phyloP scores from a whole-genome alignment of 331 rosid genomes.

The Telfairia occidentalis region DNA sequence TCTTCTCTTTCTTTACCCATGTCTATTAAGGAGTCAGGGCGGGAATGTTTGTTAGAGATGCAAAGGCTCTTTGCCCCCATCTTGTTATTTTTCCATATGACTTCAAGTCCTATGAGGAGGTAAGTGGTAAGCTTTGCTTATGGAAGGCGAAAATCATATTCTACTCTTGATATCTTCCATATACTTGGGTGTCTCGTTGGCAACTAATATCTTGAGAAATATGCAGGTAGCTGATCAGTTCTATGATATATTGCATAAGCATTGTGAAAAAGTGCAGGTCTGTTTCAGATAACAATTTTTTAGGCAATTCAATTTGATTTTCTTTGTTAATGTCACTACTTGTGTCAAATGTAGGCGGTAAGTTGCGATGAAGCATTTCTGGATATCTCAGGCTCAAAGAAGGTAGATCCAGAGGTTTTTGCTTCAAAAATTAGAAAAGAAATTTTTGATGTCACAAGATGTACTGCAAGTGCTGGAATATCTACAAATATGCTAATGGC shows the following conservation, averaged over 20 bases:
- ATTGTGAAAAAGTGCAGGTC: conserved; percentile 83
- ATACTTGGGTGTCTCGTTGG: conserved; percentile 8
- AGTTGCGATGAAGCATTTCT: conserved; percentile 97
- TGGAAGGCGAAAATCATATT: background rate
- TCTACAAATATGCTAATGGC: conserved; percentile 85
- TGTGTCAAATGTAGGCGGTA: conserved; percentile 55
- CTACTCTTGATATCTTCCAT: background rate
- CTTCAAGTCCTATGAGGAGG: conserved; percentile 91
- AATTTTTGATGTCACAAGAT: conserved; percentile 63
- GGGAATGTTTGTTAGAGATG: conserved; percentile 88
- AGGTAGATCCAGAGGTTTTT: conserved; percentile 49
- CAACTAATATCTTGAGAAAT: conserved; percentile 18
- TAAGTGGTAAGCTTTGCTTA: conserved; percentile 15
- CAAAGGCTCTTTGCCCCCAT: conserved; percentile 70
- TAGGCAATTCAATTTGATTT: conserved; percentile 14
- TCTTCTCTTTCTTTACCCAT: conserved; percentile 7
- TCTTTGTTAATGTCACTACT: conserved; percentile 9
- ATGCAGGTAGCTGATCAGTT: conserved; percentile 89
- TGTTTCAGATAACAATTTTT: conserved; percentile 21
- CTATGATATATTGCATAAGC: conserved; percentile 66
- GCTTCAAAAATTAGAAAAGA: conserved; percentile 65
- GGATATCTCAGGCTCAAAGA: conserved; percentile 48
- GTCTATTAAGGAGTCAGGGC: conserved; percentile 60
- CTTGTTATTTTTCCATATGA: conserved; percentile 71
- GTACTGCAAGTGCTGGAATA: conserved; percentile 87